phyloP scores from a whole-genome alignment of 1,284 basidiomycete species.

The Xerocomus cyaneibrunnescens region DNA sequence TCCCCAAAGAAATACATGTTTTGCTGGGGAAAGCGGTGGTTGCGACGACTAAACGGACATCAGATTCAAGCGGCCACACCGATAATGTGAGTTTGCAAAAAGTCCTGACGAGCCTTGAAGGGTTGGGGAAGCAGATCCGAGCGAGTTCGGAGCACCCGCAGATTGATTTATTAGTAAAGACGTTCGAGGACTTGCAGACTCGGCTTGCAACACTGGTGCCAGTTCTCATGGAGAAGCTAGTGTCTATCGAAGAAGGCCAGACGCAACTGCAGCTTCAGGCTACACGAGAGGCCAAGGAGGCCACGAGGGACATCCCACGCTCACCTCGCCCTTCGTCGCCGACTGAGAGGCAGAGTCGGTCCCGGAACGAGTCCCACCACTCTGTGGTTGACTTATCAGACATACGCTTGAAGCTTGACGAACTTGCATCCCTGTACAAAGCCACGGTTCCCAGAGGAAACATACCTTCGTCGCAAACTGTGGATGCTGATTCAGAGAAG shows the following conservation, averaged over 20 bases:
- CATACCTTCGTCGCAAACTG: slow-evolving; percentile 2
- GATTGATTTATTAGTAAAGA: slow-evolving; percentile 22
- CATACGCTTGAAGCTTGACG: slow-evolving; percentile 31
- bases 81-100: slow-evolving; percentile 10
- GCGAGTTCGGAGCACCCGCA: slow-evolving; percentile 17
- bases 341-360: background rate
- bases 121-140: slow-evolving; percentile 17
- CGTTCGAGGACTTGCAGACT: slow-evolving; percentile 27
- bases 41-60: slow-evolving; percentile 1
- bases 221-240: slow-evolving; percentile 26
- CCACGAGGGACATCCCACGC: slow-evolving; percentile 6
- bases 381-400: slow-evolving; percentile 19
- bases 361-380: background rate
- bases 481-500: slow-evolving; percentile 23
- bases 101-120: slow-evolving; percentile 27
- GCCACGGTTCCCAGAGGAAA: background rate
- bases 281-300: slow-evolving; percentile 8
- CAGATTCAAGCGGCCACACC: background rate
- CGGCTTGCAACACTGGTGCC: slow-evolving; percentile 21
- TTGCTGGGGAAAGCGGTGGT: slow-evolving; percentile 17
- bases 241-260: slow-evolving; percentile 29
- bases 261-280: slow-evolving; percentile 12
- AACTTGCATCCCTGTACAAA: slow-evolving; percentile 26
- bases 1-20: slow-evolving; percentile 27
- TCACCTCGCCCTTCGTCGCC: slow-evolving; percentile 2